phyloP scores from a whole-genome alignment of 257 asterid genomes.

The Nicotiana obtusifolia region DNA sequence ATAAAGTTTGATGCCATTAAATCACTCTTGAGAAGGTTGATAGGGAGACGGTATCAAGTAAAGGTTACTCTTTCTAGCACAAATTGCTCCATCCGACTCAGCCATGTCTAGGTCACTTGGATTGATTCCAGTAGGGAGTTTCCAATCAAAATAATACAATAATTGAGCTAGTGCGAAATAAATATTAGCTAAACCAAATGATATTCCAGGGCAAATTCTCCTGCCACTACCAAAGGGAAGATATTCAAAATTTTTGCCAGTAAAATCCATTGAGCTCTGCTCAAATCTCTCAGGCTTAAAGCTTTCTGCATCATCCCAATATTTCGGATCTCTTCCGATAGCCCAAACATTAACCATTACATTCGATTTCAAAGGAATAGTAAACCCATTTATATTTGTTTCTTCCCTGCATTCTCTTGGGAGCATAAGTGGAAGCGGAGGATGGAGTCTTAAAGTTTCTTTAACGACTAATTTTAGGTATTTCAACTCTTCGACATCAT shows the following conservation, averaged over 20 bases:
- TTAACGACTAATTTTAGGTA: too few species aligned
- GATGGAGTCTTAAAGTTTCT: neutral
- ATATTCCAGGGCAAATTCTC: too few species aligned
- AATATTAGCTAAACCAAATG: too few species aligned
- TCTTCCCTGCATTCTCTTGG: too few species aligned
- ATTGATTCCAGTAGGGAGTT: neutral
- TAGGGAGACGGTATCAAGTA: neutral
- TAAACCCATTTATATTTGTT: too few species aligned
- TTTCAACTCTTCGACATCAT: neutral
- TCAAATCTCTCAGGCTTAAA: neutral
- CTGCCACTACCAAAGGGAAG: too few species aligned
- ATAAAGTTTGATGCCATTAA: neutral
- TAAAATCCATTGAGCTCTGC: neutral
- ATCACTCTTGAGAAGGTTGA: neutral
- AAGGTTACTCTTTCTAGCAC: neutral
- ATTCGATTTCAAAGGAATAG: neutral
- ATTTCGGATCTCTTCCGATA: neutral
- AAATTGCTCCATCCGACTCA: neutral
- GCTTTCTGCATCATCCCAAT: too few species aligned
- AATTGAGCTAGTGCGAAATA: too few species aligned
- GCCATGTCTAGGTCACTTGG: neutral
- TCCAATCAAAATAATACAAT: slow-evolving; percentile 11
- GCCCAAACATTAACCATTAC: slow-evolving; percentile 7
- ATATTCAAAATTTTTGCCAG: too few species aligned
- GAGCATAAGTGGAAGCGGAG: too few species aligned